Conservation (phyloP, 208 protist species). For the Crithidia expoeki region DNA sequence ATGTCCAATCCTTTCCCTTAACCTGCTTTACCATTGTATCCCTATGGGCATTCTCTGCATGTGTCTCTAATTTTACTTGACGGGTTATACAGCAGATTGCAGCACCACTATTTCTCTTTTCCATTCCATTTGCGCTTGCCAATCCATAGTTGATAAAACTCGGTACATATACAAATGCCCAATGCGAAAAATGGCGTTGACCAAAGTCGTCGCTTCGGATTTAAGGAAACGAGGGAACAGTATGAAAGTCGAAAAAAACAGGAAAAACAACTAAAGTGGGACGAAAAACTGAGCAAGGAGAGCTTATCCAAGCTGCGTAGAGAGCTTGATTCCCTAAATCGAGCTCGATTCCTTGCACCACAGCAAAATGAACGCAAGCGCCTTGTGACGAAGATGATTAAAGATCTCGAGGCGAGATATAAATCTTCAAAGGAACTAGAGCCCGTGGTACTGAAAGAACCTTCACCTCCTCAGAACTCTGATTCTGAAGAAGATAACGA, state of each 20-base stretch:
- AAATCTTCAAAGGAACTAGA: conserved; percentile 4
- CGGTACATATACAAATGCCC: too few species aligned
- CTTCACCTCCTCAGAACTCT: conserved; percentile 13
- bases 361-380: conserved; percentile 76
- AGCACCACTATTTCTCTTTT: too few species aligned
- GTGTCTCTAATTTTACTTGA: too few species aligned
- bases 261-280: conserved; percentile 63
- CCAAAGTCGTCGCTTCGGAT: conserved; percentile 52
- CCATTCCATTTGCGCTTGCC: too few species aligned
- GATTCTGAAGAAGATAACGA: conserved; percentile 36
- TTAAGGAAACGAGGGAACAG: conserved; percentile 57
- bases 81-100: too few species aligned
- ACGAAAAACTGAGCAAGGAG: conserved; percentile 51
- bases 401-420: conserved; percentile 28
- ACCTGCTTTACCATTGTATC: too few species aligned
- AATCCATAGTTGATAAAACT: too few species aligned
- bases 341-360: conserved; percentile 65
- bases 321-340: conserved; percentile 55
- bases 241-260: conserved; percentile 40
- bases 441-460: background rate
- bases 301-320: conserved; percentile 51
- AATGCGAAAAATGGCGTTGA: conserved; percentile 10
- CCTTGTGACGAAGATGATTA: conserved; percentile 57
- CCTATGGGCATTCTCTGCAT: too few species aligned
- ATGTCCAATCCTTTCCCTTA: too few species aligned